These are phyloP conservation scores for Naganishia onofrii DNA, from an alignment of 768 basidiomycete genomes.

Conservation along the genomic window DNA sequence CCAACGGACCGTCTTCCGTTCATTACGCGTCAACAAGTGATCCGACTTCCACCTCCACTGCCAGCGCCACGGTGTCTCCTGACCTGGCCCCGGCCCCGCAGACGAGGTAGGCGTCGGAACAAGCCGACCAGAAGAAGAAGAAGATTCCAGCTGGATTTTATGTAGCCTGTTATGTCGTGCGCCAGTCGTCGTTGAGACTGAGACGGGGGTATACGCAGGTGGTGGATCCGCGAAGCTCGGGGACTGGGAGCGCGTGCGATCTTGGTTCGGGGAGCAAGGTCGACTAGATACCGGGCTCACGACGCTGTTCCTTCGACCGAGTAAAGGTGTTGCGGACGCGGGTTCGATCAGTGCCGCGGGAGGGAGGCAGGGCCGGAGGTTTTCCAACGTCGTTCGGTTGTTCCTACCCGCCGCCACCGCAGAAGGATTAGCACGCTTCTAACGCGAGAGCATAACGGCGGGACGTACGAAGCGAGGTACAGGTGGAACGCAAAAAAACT, in stretches of 20 bases:
- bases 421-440: neutral
- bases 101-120: too few species aligned
- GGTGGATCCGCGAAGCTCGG: neutral
- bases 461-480: constrained; percentile 30
- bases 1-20: constrained; percentile 4
- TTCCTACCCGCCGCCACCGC: neutral
- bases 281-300: too few species aligned
- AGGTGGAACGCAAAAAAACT: constrained; percentile 42
- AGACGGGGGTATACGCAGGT: neutral
- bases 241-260: neutral
- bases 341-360: constrained; percentile 14
- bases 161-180: neutral
- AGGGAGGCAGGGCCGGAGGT: constrained; percentile 8
- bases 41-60: constrained; percentile 21
- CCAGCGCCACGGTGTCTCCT: neutral
- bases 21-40: constrained; percentile 15
- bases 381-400: constrained; percentile 19
- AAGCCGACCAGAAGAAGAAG: too few species aligned
- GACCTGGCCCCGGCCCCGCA: neutral
- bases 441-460: too few species aligned
- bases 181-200: neutral
- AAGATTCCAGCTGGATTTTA: neutral
- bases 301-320: neutral
- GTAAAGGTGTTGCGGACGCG: neutral
- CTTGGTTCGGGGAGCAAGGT: neutral